Percentiles rank a stretch among this genome's conserved stretches.
These are phyloP conservation scores for Speleostelium caveatum DNA, from an alignment of 78 protist genomes.

Conservation along the genomic window DNA sequence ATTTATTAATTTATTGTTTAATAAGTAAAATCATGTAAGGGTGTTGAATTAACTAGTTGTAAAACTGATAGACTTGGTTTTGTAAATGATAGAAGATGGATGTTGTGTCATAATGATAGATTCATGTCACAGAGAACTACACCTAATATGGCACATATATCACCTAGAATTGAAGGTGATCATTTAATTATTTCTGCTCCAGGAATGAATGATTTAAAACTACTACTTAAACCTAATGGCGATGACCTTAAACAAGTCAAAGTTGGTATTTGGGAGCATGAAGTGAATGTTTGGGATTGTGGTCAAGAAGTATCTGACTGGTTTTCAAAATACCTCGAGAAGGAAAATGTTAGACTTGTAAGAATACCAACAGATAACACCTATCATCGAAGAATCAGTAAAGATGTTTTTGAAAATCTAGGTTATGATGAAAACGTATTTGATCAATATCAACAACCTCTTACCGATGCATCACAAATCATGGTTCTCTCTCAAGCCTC, in stretches of 20 bases:
- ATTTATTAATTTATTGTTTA: not conserved
- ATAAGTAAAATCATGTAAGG: conserved; percentile 62
- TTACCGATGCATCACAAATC: conserved; percentile 24
- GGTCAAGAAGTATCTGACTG: conserved; percentile 41
- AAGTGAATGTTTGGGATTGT: conserved; percentile 3
- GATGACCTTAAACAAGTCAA: not conserved
- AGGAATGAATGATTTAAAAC: not conserved
- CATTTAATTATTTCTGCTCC: conserved; percentile 1
- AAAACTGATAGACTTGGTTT: conserved; percentile 33
- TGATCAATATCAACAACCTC: not conserved
- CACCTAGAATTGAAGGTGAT: conserved; percentile 6
- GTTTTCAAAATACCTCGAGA: not conserved
- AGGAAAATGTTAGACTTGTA: conserved; percentile 17
- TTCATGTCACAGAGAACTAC: conserved; percentile 4
- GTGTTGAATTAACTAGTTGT: conserved; percentile 44
- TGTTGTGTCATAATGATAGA: conserved; percentile 34
- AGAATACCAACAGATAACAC: not conserved
- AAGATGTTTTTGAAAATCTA: not conserved
- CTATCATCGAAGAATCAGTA: not conserved
- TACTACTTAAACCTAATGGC: not conserved
- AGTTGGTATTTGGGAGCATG: not conserved
- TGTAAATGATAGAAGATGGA: conserved; percentile 73
- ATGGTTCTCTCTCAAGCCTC: conserved; percentile 38
- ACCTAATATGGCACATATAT: conserved; percentile 16
- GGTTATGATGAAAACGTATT: too few relatives aligned